Evolutionary conservation across 495 filamentous ascomycete genomes (phyloP), one percentile per base, ranked within the genome.

Genomic region (Trichoderma gamsii): DNA sequence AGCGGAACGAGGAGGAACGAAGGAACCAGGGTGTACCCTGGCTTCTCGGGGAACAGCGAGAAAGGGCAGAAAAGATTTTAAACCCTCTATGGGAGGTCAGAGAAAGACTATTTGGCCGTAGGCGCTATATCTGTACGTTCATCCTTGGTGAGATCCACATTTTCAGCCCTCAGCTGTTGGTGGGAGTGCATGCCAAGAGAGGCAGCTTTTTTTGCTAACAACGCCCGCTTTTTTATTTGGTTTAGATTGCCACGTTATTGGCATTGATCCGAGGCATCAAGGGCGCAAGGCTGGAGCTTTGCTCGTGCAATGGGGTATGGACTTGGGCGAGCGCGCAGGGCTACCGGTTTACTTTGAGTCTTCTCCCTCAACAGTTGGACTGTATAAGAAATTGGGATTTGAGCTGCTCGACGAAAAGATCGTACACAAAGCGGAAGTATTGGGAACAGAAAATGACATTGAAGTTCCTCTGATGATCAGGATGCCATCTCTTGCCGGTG

Each of bases 251-350:
- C 75, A 78, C 43, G 75, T 76, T 52, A 73, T 76, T 8, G 73
- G 70, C 6, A 72, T 78, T 21, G 66, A 72, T 44, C 76, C 76
- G 29, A 66, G 46, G 18, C 71, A 78, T 63, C 79, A 84, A 63
- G 79, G 81, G 8, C 72, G 70, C 1, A 77, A 79, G n/a, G 72
- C 79, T 0, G 83, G 77, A 0, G 72, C 74, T 0, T 75, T 71
- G 27, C 66, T 85, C 0, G 72, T 80, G 7, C 71, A 76, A 65
- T 84, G 78, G 79, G 83, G 80, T 21, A 69, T 82, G 35, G 71
- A 73, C 0, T 71, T 76, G 7, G 78, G 78, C 7, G 79, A 83
- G 61, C 71, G 75, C 23, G 73, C 77, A 32, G 68, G 71, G 1
- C 68, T 84, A 12, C 80, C 82, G 68, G 43, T 76, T 11, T 77